Evolutionary conservation across 352 stramenopile genomes (phyloP).

Genomic region (Globisporangium paddicum): DNA sequence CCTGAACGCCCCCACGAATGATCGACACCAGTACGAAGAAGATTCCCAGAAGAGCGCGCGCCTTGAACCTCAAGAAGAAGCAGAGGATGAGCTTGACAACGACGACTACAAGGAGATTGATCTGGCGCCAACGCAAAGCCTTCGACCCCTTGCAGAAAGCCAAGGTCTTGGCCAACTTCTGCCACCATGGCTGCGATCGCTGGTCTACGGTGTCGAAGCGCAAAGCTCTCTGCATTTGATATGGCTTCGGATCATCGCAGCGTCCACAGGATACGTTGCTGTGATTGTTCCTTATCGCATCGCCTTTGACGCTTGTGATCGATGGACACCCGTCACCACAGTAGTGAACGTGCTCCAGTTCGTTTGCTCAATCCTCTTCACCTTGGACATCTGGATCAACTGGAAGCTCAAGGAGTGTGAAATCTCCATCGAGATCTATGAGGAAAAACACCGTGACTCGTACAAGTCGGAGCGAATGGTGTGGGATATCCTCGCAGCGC

Average conservation of each 20-base stretch:
- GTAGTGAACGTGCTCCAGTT: constrained; percentile 27
- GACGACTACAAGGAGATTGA: constrained; percentile 1
- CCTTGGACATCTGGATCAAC: constrained; percentile 52
- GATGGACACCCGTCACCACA: constrained; percentile 18
- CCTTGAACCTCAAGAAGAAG: neutral
- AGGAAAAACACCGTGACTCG: constrained; percentile 30
- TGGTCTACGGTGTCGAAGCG: constrained; percentile 23
- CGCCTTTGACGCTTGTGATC: constrained; percentile 33
- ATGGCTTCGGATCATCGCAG: constrained; percentile 37
- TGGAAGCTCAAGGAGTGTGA: constrained; percentile 37
- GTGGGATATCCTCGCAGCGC: constrained; percentile 35
- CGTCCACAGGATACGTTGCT: constrained; percentile 33
- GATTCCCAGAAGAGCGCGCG: constrained; percentile 3
- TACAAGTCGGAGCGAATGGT: constrained; percentile 41
- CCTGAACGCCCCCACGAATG: constrained; percentile 11
- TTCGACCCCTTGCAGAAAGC: neutral
- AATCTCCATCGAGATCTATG: constrained; percentile 47
- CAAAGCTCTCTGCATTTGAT: constrained; percentile 37
- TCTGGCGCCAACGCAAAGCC: neutral
- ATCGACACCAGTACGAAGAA: neutral
- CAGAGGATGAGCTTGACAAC: neutral
- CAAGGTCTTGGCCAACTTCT: neutral
- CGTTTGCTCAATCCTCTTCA: constrained; percentile 32
- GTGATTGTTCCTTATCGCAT: constrained; percentile 49
- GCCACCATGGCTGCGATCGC: constrained; percentile 3